Evolutionary conservation across 208 protist species (phyloP), one percentile per base, ranked within the genome.

Genomic region (Wallacemonas sp.): DNA sequence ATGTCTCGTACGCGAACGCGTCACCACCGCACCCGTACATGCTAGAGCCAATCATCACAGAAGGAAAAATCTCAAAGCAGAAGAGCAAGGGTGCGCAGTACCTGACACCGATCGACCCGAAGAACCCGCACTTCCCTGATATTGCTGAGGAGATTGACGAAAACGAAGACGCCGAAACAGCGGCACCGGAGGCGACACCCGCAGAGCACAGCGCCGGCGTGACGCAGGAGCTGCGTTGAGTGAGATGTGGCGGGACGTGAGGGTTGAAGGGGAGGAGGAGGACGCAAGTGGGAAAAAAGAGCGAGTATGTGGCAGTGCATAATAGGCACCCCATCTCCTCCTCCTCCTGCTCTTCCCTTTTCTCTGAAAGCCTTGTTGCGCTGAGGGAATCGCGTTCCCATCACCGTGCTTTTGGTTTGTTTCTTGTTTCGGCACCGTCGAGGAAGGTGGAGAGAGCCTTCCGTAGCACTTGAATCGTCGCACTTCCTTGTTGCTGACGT

Each of bases 21-120:
- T 89, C 76, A 0, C 83, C 89, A 10, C 89, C 89, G 26, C 82
- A 95, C 63, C 89, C 89, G 55, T 95, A 95, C 74, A 95, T 95
- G 89, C 54, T 95, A 37, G 89, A 92, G 78, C 82, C 84, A 1
- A 55, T 92, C 15, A 34, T 93, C 22, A 78, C 66, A 36, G 68
- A 91, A 1, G 85, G 82, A 22, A 91, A 91, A 59, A 66, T 95
- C 26, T 87, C 86, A 15, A 89, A 88, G 73, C 89, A 95, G 68
- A 80, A 71, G 33, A 80, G 75, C 52, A 85, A 87, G 58, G 70
- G 65, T 3, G 58, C 79, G 58, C 70, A 83, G 50, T 70, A 69
- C 46, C 36, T 82, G 22, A 63, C 87, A 13, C 60, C 46, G 19
- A 84, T 95, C 37, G 89, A 95, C 33, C 72, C 79, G 32, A 73